Base-by-base conservation (phyloP, 2,329 filamentous ascomycete species). In the Diaporthe amygdali region DNA sequence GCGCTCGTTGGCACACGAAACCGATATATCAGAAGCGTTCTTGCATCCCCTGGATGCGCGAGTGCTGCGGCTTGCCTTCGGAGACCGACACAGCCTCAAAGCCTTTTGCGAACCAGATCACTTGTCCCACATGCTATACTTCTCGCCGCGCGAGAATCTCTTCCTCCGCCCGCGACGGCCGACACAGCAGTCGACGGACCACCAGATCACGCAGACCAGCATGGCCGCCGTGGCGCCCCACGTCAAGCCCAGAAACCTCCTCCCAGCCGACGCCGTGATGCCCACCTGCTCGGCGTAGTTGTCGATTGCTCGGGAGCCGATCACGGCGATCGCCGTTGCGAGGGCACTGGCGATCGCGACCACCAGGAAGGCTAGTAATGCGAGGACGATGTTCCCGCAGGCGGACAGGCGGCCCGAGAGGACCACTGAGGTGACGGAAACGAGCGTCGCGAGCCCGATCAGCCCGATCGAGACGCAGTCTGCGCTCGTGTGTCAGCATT, bases 201-300 rank as follows among this genome's bases (percentile, higher is more conserved):
- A 68, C 66, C 66, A 68, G 6, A 68, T 14, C 22, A 59, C 17
- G 32, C 52, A 59, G 10, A 59, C 22, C 32, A 68, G 39, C 66
- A 68, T 68, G 44, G 52, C 37, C 2, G 41, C 66, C 41, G 66
- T 51, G 32, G 66, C 66, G 4, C 41, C 66, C 66, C 66, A 68
- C 1, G 66, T 68, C 41, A 68, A 30, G 30, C 66, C 66, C 30
- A 68, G 52, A 44, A 68, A 68, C 54, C 34, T 59, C 17, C 52
- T 39, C 22, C 66, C 66, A 1, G 52, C 52, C 9, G 17, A 14
- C 1, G 52, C 66, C n/a, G 52, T 39, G 52, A 68, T 47, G 32
- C 66, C 66, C 5, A 68, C 66, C 39, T 68, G 49, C 52, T 41
- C 66, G 30, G 52, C 66, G 10, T 68, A 68, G 3, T 39, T 12